Evolutionary conservation across 257 asterid genomes (phyloP).

Genomic region (Phtheirospermum japonicum): DNA sequence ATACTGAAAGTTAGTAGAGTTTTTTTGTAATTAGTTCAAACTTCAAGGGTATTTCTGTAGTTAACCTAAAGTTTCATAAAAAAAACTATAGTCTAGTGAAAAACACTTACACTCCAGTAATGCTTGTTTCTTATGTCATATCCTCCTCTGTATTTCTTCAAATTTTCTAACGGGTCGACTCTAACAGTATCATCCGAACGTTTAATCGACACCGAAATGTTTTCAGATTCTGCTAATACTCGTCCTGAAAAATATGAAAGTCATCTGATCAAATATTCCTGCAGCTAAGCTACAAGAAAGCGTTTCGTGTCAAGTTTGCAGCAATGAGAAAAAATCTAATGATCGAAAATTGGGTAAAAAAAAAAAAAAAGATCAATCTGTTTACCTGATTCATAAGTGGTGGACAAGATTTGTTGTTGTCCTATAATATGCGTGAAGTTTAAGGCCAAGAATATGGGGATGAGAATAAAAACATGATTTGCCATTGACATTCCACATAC

Average conservation of each 20-base stretch:
- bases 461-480: constrained; percentile 23
- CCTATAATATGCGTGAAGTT: constrained; percentile 32
- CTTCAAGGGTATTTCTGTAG: too few relatives aligned
- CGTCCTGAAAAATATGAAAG: constrained; percentile 42
- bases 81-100: too few relatives aligned
- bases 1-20: too few relatives aligned
- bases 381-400: constrained; percentile 35
- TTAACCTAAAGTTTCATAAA: too few relatives aligned
- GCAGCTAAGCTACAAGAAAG: constrained; percentile 7
- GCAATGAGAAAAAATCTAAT: not conserved
- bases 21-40: too few relatives aligned
- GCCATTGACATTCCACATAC: constrained; percentile 17
- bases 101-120: constrained; percentile 72
- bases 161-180: constrained; percentile 26
- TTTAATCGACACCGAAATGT: constrained; percentile 6
- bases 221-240: constrained; percentile 32
- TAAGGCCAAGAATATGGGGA: constrained; percentile 30
- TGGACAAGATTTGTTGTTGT: constrained; percentile 21
- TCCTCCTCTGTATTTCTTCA: constrained; percentile 76
- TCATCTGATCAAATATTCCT: constrained; percentile 23
- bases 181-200: constrained; percentile 39
- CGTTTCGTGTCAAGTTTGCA: not conserved
- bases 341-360: not conserved
- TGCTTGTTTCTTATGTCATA: constrained; percentile 62
- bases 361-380: not conserved